Percentiles rank a stretch among this genome's conserved stretches.
These are phyloP conservation scores for Penicillium sp. DNA, from an alignment of 2,329 filamentous ascomycete species.

Conservation along the genomic window DNA sequence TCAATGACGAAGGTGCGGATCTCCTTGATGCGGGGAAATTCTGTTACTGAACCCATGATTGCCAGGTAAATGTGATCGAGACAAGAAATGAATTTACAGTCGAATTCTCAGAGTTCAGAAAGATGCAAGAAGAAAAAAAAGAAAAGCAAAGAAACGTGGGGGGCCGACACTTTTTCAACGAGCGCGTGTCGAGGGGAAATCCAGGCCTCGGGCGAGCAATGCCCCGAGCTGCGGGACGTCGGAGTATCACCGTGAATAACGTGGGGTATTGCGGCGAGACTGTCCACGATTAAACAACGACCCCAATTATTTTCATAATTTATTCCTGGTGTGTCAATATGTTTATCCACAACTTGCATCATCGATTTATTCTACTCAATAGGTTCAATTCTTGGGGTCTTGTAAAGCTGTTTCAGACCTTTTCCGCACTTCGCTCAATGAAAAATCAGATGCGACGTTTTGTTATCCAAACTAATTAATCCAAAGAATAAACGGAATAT, in stretches of 20 bases:
- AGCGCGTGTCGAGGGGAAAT: conserved; percentile 3
- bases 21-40: conserved; percentile 48
- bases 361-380: not conserved
- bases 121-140: conserved; percentile 3
- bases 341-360: not conserved
- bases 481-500: too few species aligned
- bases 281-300: not conserved
- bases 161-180: conserved; percentile 12
- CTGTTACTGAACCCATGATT: conserved; percentile 32
- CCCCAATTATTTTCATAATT: not conserved
- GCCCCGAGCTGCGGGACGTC: conserved; percentile 1
- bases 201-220: conserved; percentile 5
- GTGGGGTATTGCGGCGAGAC: not conserved
- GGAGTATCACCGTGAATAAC: not conserved
- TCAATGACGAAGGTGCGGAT: conserved; percentile 49
- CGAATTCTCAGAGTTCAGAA: not conserved
- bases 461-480: too few species aligned
- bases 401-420: too few species aligned
- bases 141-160: conserved; percentile 11
- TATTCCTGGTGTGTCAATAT: too few species aligned
- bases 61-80: conserved; percentile 1
- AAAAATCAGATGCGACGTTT: too few species aligned
- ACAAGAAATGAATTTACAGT: not conserved
- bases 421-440: too few species aligned
- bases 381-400: not conserved